These are phyloP conservation scores for Cercospora zeae-maydis DNA, from an alignment of 2,329 filamentous ascomycete species.

Conservation along the genomic window DNA sequence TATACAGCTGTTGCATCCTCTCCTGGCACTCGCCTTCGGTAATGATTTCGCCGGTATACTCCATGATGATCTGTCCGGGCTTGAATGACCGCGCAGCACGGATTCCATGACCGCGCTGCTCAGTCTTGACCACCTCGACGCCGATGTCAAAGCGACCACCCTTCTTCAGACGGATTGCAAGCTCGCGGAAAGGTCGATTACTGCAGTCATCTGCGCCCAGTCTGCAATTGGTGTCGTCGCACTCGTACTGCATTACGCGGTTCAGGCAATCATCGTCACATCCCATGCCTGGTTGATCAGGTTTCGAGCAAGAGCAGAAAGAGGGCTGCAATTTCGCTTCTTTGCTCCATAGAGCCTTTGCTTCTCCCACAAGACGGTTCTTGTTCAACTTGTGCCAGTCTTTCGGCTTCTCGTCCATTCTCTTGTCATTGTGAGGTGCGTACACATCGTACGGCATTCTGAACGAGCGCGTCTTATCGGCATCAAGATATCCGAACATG, in stretches of 20 bases:
- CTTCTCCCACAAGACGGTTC: conserved; percentile 69
- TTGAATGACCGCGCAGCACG: conserved; percentile 84
- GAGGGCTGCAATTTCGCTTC: conserved; percentile 31
- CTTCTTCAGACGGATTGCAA: conserved; percentile 67
- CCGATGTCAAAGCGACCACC: conserved; percentile 87
- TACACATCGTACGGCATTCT: conserved; percentile 88
- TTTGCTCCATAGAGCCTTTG: conserved; percentile 36
- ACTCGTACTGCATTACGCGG: conserved; percentile 95
- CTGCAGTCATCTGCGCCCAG: conserved; percentile 69
- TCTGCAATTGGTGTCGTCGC: conserved; percentile 84
- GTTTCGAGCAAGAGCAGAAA: conserved; percentile 65
- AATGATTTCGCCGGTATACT: conserved; percentile 97
- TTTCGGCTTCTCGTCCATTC: conserved; percentile 81
- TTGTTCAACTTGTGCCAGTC: conserved; percentile 90
- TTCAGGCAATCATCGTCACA: conserved; percentile 92
- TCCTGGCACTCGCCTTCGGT: conserved; percentile 90
- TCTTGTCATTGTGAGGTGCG: conserved; percentile 65
- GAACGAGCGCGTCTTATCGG: conserved; percentile 63
- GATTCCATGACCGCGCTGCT: conserved; percentile 84
- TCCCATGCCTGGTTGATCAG: conserved; percentile 59
- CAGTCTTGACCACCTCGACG: conserved; percentile 90
- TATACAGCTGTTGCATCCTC: conserved; percentile 90
- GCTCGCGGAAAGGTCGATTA: conserved; percentile 81
- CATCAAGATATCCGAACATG: conserved; percentile 52
- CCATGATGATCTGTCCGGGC: conserved; percentile 92